Percentiles rank a stretch among this genome's conserved stretches.
phyloP scores from a whole-genome alignment of 805 yeast species.

The Sugiyamaella marilandica region DNA sequence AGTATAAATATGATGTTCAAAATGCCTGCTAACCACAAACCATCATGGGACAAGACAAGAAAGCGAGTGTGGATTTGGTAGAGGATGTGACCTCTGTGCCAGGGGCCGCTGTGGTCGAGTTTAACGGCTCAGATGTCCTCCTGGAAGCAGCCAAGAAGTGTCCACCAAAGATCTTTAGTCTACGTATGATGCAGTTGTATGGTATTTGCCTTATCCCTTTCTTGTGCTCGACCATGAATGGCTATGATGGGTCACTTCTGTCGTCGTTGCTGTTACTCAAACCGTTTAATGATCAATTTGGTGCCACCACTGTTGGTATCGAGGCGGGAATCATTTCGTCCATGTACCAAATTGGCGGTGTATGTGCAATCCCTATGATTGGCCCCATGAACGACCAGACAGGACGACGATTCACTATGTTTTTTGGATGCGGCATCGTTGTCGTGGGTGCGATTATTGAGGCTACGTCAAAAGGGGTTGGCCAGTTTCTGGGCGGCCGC shows the following conservation, averaged over 20 bases:
- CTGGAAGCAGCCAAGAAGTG: constrained; percentile 5
- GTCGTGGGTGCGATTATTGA: constrained; percentile 10
- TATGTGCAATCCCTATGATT: constrained; percentile 15
- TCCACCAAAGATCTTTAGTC: constrained; percentile 5
- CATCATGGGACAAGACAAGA: constrained; percentile 1
- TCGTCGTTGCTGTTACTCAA: constrained; percentile 10
- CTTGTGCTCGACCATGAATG: constrained; percentile 16
- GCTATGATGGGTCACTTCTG: constrained; percentile 17
- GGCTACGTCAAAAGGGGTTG: constrained; percentile 10
- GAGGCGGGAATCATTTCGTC: constrained; percentile 19
- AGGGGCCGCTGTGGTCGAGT: constrained; percentile 1
- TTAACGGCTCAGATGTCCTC: constrained; percentile 10
- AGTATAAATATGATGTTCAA: no score
- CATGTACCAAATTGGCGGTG: constrained; percentile 22
- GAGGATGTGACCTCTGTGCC: constrained; percentile 4
- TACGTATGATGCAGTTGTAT: constrained; percentile 11
- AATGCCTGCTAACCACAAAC: background rate
- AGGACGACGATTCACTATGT: constrained; percentile 15
- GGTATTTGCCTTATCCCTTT: constrained; percentile 14
- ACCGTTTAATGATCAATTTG: constrained; percentile 15
- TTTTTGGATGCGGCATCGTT: constrained; percentile 10
- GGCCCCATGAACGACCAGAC: constrained; percentile 16
- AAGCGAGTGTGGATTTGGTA: constrained; percentile 4
- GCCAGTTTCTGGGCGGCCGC: constrained; percentile 12
- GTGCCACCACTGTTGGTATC: constrained; percentile 15